Conservation (phyloP, 176 grass and related monocot genomes). For the bread wheat (Triticum aestivum) region IWGSC_CS_RefSeq_v2.1 NC_057802.1:559936186-559936685, state of each 20-base stretch:
- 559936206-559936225: constrained; percentile 6
- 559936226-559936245: constrained; percentile 38
- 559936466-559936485: constrained; percentile 18
- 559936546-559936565: not conserved
- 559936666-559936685: not conserved
- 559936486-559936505: not conserved
- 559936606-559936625: not conserved
- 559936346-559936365: constrained; percentile 24
- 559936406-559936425: constrained; percentile 5
- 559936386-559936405: constrained; percentile 19
- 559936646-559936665: not conserved
- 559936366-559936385: constrained; percentile 41
- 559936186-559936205: not conserved
- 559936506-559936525: not conserved
- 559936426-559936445: constrained; percentile 32
- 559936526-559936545: not conserved
- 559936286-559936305: constrained; percentile 4
- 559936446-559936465: not conserved
- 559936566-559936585: constrained; percentile 20
- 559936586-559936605: not conserved
- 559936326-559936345: constrained; percentile 8
- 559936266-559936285: constrained; percentile 39
- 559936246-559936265: constrained; percentile 56
- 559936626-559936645: not conserved
- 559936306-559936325: constrained; percentile 23